These are phyloP conservation scores for Mallotus nudiflorus DNA, from an alignment of 345 rosid genomes.

Conservation along the genomic window DNA sequence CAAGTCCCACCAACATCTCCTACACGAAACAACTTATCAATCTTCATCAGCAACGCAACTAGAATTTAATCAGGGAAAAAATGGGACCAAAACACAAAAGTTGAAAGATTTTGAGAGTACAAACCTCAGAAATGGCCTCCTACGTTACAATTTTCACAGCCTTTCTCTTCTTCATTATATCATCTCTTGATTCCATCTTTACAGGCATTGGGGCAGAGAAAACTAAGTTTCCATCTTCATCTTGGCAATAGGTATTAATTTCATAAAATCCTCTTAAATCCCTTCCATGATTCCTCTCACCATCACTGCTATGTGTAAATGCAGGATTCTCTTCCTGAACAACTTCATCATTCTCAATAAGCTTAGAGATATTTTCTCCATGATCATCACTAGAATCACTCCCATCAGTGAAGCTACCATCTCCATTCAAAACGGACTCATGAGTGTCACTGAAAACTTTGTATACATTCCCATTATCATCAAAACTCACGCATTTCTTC, in stretches of 20 bases:
- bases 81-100: neutral
- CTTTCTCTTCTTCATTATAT: slow-evolving; percentile 37
- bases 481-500: slow-evolving; percentile 54
- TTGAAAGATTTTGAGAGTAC: slow-evolving; percentile 1
- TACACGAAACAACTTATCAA: neutral
- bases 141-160: slow-evolving; percentile 29
- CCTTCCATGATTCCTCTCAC: slow-evolving; percentile 6
- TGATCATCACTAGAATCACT: slow-evolving; percentile 43
- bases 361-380: no score
- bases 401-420: slow-evolving; percentile 30
- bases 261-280: slow-evolving; percentile 4
- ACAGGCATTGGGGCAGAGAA: slow-evolving; percentile 66
- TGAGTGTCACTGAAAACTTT: slow-evolving; percentile 30
- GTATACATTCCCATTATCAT: slow-evolving; percentile 52
- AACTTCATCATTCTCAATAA: neutral
- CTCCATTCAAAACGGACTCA: slow-evolving; percentile 41
- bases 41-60: slow-evolving; percentile 6
- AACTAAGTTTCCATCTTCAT: slow-evolving; percentile 35
- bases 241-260: slow-evolving; percentile 15
- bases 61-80: neutral
- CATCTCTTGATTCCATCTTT: slow-evolving; percentile 66
- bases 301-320: slow-evolving; percentile 35
- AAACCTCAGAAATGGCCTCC: neutral
- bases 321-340: slow-evolving; percentile 11
- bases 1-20: neutral